phyloP scores from a whole-genome alignment of 192 early-diverging fungal species.

The Gamsiella multidivaricata region DNA sequence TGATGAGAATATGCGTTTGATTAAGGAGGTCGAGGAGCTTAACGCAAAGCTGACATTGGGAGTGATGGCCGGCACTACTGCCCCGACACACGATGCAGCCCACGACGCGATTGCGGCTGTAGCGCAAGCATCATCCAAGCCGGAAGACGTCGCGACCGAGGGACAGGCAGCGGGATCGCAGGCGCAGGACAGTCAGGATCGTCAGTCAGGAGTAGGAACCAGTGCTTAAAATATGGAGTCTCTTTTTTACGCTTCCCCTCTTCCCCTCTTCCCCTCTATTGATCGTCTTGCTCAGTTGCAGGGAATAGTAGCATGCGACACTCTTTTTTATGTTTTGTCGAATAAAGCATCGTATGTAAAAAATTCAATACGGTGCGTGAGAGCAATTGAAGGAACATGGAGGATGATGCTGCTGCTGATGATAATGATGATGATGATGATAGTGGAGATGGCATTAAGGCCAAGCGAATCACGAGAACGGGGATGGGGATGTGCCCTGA shows the following conservation, averaged over 20 bases:
- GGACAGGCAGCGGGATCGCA: not conserved
- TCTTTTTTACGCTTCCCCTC: not conserved
- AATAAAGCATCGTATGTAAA: too few relatives aligned
- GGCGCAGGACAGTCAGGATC: not conserved
- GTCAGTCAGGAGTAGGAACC: not conserved
- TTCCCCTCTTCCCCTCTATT: too few relatives aligned
- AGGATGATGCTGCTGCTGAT: too few relatives aligned
- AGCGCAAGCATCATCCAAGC: conserved; percentile 7
- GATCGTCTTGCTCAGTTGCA: too few relatives aligned
- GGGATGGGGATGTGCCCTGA: too few relatives aligned
- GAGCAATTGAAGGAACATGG: too few relatives aligned
- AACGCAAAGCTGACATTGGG: conserved; percentile 73
- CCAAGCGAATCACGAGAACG: too few relatives aligned
- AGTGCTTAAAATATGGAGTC: not conserved
- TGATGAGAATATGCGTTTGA: conserved; percentile 58
- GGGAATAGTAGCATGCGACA: too few relatives aligned
- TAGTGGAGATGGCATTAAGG: too few relatives aligned
- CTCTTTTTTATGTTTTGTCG: too few relatives aligned
- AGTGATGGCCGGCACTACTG: conserved; percentile 19
- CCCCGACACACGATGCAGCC: conserved; percentile 1
- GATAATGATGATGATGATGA: too few relatives aligned
- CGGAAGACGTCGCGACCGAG: conserved; percentile 6
- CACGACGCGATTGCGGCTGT: not conserved
- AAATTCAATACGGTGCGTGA: too few relatives aligned
- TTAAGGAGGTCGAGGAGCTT: conserved; percentile 77